These are phyloP conservation scores for Alisma plantagoaquatica DNA, from an alignment of 106 monocot genomes.

Conservation along the genomic window DNA sequence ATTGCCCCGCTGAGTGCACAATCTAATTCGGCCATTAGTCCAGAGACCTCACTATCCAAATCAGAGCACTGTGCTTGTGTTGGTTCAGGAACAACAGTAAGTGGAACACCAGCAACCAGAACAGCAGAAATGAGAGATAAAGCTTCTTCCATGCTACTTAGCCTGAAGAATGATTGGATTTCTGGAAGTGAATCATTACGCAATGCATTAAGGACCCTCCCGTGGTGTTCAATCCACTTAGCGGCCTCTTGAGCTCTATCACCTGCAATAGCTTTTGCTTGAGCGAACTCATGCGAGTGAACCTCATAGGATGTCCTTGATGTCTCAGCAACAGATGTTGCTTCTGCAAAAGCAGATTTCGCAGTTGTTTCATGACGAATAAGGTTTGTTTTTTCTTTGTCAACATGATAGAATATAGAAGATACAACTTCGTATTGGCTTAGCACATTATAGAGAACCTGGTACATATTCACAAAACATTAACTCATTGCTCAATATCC, in stretches of 20 bases:
- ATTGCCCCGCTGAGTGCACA: constrained; percentile 53
- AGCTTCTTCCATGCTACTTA: constrained; percentile 47
- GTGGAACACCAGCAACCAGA: constrained; percentile 63
- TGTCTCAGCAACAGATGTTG: constrained; percentile 57
- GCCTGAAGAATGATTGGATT: constrained; percentile 24
- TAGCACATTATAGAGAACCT: constrained; percentile 70
- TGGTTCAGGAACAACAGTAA: constrained; percentile 95
- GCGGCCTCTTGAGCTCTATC: constrained; percentile 68
- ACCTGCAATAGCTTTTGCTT: constrained; percentile 58
- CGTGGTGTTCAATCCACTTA: constrained; percentile 84
- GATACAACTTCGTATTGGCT: constrained; percentile 67
- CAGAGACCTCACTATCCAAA: constrained; percentile 74
- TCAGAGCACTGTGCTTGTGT: constrained; percentile 78
- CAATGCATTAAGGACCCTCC: constrained; percentile 64
- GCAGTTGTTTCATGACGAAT: constrained; percentile 69
- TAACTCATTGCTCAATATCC: background rate
- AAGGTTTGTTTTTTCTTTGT: constrained; percentile 78
- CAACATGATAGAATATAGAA: constrained; percentile 53
- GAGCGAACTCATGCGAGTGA: constrained; percentile 63
- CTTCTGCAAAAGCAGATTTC: constrained; percentile 71
- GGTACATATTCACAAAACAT: constrained; percentile 19
- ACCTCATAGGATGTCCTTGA: constrained; percentile 56
- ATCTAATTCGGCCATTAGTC: constrained; percentile 53
- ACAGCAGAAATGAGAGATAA: constrained; percentile 79
- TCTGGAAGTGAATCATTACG: constrained; percentile 47